Conservation (phyloP, 1,284 basidiomycete species). For the Apiotrichum sp. region DNA sequence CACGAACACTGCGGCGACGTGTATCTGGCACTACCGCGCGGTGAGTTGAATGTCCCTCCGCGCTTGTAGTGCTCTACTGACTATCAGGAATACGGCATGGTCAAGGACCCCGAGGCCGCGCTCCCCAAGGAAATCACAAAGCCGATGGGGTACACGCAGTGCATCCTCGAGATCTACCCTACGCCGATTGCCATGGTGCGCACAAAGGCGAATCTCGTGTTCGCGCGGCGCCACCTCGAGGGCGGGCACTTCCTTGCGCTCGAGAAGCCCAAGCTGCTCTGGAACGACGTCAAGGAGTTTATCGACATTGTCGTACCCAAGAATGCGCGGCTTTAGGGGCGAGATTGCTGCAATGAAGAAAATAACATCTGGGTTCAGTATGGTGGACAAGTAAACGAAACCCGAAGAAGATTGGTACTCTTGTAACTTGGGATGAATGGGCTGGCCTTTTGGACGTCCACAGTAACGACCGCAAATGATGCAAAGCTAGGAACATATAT, state of each 20-base stretch:
- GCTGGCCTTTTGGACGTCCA: no score
- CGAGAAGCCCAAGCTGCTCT: conserved; percentile 46
- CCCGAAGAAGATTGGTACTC: no score
- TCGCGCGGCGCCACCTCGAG: conserved; percentile 38
- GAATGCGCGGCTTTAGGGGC: not conserved
- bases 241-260: conserved; percentile 49
- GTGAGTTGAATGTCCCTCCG: conserved; percentile 27
- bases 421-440: no score
- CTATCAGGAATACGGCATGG: conserved; percentile 19
- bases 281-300: conserved; percentile 37
- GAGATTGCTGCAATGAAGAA: no score
- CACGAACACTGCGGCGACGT: conserved; percentile 45
- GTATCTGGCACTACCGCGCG: conserved; percentile 48
- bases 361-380: no score
- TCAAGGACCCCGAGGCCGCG: conserved; percentile 12
- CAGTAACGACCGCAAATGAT: no score
- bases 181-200: conserved; percentile 41
- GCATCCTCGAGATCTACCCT: conserved; percentile 43
- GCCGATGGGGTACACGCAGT: conserved; percentile 46
- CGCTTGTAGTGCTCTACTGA: no score
- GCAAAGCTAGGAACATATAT: no score
- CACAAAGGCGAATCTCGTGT: conserved; percentile 38
- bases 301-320: conserved; percentile 14
- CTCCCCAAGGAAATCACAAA: conserved; percentile 30
- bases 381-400: no score